phyloP scores from a whole-genome alignment of 371 early-diverging fungal species.

The Catenaria anguillulae region DNA sequence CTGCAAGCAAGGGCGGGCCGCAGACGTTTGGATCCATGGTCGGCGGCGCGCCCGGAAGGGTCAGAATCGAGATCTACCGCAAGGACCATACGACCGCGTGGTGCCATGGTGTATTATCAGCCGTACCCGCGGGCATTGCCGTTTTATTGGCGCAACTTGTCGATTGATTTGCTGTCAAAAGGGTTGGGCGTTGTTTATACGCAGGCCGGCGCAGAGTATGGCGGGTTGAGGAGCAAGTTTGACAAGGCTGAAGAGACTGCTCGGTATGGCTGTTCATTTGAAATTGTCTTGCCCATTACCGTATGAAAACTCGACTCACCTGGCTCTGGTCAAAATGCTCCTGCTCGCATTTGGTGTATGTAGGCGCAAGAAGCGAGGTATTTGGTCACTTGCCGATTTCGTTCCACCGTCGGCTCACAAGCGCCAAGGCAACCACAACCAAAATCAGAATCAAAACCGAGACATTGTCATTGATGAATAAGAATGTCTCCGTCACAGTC shows the following conservation, averaged over 20 bases:
- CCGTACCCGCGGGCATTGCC: slow-evolving; percentile 25
- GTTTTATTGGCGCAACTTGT: slow-evolving; percentile 34
- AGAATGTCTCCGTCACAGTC: too few relatives aligned
- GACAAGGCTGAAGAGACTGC: slow-evolving; percentile 25
- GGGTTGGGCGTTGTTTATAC: slow-evolving; percentile 55
- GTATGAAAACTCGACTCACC: too few relatives aligned
- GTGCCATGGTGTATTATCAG: slow-evolving; percentile 49
- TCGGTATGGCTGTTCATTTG: too few relatives aligned
- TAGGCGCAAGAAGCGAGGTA: neutral
- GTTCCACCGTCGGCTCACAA: neutral
- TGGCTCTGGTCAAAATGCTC: too few relatives aligned
- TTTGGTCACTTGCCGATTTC: neutral
- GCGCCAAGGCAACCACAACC: too few relatives aligned
- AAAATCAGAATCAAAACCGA: too few relatives aligned
- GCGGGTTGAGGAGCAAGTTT: slow-evolving; percentile 27
- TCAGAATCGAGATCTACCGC: slow-evolving; percentile 32
- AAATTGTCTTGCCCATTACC: too few relatives aligned
- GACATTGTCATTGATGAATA: too few relatives aligned
- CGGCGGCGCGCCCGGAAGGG: slow-evolving; percentile 10
- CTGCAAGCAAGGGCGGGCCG: too few relatives aligned
- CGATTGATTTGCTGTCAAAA: slow-evolving; percentile 44
- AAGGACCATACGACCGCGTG: slow-evolving; percentile 56
- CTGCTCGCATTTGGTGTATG: too few relatives aligned
- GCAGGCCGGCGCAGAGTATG: slow-evolving; percentile 53
- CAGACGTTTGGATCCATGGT: too few relatives aligned